Evolutionary conservation across 1,284 basidiomycete species (phyloP), one percentile per base, ranked within the genome.

Genomic region (Pyrrhoderma noxium): DNA sequence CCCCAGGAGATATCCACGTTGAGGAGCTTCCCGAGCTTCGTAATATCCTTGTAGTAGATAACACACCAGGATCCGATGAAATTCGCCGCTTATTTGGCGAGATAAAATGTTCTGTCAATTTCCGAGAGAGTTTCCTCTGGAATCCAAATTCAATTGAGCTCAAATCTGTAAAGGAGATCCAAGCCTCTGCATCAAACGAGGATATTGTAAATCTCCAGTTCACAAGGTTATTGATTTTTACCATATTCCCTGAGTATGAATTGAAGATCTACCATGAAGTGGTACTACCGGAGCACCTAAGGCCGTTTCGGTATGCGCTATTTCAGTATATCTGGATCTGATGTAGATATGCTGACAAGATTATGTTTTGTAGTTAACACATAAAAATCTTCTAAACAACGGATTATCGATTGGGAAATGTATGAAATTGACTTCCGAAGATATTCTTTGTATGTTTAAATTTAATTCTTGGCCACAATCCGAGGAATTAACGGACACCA

Each of bases 131-230:
- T 8, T 59, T 85, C 18, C 65, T 82, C 2, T 86, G 82, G 82
- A 62, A 74, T 51, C 75, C 80, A 59, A 74, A 74, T 50, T 62
- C 66, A 0, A 59, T 54, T 35, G 77, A 81, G 60, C 62, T 60
- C 23, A 61, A 61, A 35, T 55, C 66, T 8, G 71, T 80, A 39
- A 65, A 67, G 47, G 68, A 74, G 22, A 66, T 74, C 14, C 60
- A 64, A 48, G 59, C 59, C 46, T 67, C 69, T 4, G 57, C 82
- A 52, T 51, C 71, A 11, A 75, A 77, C 39, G 77, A 87, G 52
- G 88, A 91, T 37, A 71, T 90, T 2, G 80, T 89, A 49, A 92
- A 90, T 60, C 59, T 92, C 54, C 89, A 91, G 62, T 89, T 89
- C 59, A 90, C 88, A 18, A 89, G 86, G 86, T 85, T 55, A 8